These are phyloP conservation scores for Reticulascus tulasneorum DNA, from an alignment of 2,329 filamentous ascomycete species.

Conservation along the genomic window DNA sequence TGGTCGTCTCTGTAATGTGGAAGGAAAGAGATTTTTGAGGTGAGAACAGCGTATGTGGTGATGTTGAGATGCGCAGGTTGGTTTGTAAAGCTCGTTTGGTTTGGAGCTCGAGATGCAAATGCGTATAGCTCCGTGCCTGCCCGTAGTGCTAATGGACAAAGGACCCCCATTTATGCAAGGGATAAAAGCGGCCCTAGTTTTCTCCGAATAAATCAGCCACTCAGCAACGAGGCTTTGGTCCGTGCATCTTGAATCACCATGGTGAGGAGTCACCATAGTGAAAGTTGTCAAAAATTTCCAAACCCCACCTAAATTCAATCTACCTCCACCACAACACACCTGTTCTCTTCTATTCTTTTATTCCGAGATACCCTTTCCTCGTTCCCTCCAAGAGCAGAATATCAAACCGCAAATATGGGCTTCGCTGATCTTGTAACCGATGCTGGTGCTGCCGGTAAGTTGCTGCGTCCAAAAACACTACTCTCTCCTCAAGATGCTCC, in stretches of 20 bases:
- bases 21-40: not conserved
- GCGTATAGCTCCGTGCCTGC: conserved; percentile 14
- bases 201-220: conserved; percentile 13
- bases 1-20: conserved; percentile 4
- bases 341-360: conserved; percentile 22
- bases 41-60: not conserved
- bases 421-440: conserved; percentile 66
- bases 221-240: conserved; percentile 11
- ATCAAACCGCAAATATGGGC: conserved; percentile 56
- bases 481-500: conserved; percentile 10
- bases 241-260: conserved; percentile 9
- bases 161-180: conserved; percentile 1
- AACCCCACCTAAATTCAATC: conserved; percentile 32
- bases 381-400: no score
- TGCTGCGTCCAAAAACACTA: conserved; percentile 15
- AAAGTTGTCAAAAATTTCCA: conserved; percentile 32
- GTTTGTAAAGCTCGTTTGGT: conserved; percentile 1
- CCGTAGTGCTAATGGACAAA: conserved; percentile 5
- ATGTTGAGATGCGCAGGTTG: not conserved
- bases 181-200: conserved; percentile 13
- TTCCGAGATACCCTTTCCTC: conserved; percentile 21
- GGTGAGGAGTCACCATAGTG: conserved; percentile 10
- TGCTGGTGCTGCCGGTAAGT: conserved; percentile 52
- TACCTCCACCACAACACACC: conserved; percentile 14
- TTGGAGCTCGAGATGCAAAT: conserved; percentile 7